These are phyloP conservation scores for sorghum (Sorghum bicolor) DNA, from an alignment of 176 grass and related monocot genomes.

Conservation along the genomic window Sorghum_bicolor_NCBIv3 NC_012876.2:64208001-64208500, in stretches of 20 bases:
- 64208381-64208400: not conserved
- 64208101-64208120: slow-evolving; percentile 50
- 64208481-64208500: slow-evolving; percentile 73
- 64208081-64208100: slow-evolving; percentile 50
- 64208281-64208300: not conserved
- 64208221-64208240: not conserved
- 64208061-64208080: slow-evolving; percentile 57
- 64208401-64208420: not conserved
- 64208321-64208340: not conserved
- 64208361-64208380: not conserved
- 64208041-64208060: slow-evolving; percentile 74
- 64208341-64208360: not conserved
- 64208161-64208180: slow-evolving; percentile 61
- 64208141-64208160: slow-evolving; percentile 47
- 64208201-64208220: not conserved
- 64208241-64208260: not conserved
- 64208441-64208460: not conserved
- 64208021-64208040: slow-evolving; percentile 59
- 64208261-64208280: not conserved
- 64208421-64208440: slow-evolving; percentile 11
- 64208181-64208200: not conserved
- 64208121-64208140: slow-evolving; percentile 40
- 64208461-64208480: slow-evolving; percentile 15
- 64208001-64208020: slow-evolving; percentile 57
- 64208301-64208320: not conserved